Evolutionary conservation across 164 flowering plant species (phyloP).

Genomic region (Akebia trifoliata): DNA sequence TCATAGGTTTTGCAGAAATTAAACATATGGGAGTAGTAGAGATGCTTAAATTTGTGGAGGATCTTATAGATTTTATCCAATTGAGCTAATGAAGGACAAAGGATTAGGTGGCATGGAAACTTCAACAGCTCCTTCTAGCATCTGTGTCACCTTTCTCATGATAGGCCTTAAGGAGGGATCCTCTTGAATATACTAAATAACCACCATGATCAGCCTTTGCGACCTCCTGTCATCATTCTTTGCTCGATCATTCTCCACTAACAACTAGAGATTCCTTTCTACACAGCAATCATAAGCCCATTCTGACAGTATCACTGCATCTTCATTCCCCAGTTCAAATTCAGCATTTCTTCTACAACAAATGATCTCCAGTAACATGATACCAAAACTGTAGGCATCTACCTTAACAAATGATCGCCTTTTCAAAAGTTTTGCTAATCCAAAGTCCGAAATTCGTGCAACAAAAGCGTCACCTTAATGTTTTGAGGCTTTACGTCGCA

Average conservation of each 20-base stretch:
- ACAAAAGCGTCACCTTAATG: conserved; percentile 9
- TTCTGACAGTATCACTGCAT: conserved; percentile 13
- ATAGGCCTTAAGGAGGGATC: no score
- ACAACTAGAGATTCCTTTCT: conserved; percentile 4
- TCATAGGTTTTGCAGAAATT: no score
- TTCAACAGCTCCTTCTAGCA: conserved; percentile 16
- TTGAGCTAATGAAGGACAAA: no score
- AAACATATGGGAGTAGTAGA: no score
- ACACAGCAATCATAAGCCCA: conserved; percentile 20
- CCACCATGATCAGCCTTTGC: no score
- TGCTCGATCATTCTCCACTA: no score
- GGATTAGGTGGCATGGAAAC: conserved; percentile 10
- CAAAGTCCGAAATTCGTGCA: conserved; percentile 15
- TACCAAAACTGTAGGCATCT: conserved; percentile 19
- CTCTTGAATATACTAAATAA: no score
- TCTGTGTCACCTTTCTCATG: conserved; percentile 16
- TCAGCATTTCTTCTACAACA: conserved; percentile 14
- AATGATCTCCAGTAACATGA: no score
- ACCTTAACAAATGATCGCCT: conserved; percentile 15
- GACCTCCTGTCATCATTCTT: no score
- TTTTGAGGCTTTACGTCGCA: conserved; percentile 22
- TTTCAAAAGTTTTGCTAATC: conserved; percentile 19
- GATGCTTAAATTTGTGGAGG: no score
- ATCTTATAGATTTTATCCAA: no score
- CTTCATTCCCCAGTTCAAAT: conserved; percentile 1